Conservation (phyloP, 768 basidiomycete species). For the Calocybe cyanea region DNA sequence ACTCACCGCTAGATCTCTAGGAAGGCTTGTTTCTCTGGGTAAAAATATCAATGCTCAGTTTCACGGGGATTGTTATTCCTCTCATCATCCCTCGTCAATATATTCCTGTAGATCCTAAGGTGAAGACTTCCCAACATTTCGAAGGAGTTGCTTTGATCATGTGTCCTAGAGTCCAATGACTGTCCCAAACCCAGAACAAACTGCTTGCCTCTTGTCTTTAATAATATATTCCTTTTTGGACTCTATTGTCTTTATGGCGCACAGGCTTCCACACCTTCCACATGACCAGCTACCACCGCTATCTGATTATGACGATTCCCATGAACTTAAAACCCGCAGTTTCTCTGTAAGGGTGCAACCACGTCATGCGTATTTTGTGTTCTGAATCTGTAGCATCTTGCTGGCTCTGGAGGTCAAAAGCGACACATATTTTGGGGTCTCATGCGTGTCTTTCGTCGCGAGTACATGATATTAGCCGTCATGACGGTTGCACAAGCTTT, state of each 20-base stretch:
- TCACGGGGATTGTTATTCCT: slow-evolving; percentile 48
- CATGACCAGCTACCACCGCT: slow-evolving; percentile 57
- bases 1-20: slow-evolving; percentile 41
- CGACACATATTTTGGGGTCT: slow-evolving; percentile 47
- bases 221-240: slow-evolving; percentile 54
- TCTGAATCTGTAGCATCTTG: slow-evolving; percentile 33
- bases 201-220: slow-evolving; percentile 41
- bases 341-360: slow-evolving; percentile 25
- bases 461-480: too few species aligned
- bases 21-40: slow-evolving; percentile 53
- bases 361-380: too few species aligned
- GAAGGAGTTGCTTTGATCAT: neutral
- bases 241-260: slow-evolving; percentile 42
- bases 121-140: slow-evolving; percentile 1
- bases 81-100: slow-evolving; percentile 54
- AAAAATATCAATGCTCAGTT: slow-evolving; percentile 41
- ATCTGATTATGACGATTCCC: slow-evolving; percentile 53
- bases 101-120: slow-evolving; percentile 51
- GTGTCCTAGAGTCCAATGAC: slow-evolving; percentile 27
- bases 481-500: too few species aligned
- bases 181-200: slow-evolving; percentile 47
- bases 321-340: slow-evolving; percentile 20
- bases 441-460: slow-evolving; percentile 32
- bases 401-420: slow-evolving; percentile 32
- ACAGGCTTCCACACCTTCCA: slow-evolving; percentile 42